A percentile compares a stretch with the other conserved stretches of the same genome.
Conservation (phyloP, 2,329 filamentous ascomycete genomes). For the Exophiala xenobiotica region DNA sequence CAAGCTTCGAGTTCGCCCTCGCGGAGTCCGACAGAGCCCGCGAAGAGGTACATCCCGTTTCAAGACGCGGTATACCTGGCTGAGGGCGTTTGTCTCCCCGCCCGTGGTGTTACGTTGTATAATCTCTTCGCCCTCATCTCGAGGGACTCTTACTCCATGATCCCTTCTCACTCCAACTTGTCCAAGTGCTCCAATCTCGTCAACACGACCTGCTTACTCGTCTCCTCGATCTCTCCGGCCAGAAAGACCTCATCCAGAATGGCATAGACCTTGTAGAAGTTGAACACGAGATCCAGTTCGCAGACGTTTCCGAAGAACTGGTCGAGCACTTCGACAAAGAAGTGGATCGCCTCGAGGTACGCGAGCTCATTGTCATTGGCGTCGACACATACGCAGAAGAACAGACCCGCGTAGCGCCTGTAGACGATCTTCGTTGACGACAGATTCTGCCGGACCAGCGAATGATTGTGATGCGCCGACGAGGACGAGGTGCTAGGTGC, state of each 20-base stretch:
- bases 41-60: no score
- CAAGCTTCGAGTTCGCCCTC: no score
- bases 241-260: conserved; percentile 98
- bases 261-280: conserved; percentile 85
- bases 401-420: conserved; percentile 92
- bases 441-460: conserved; percentile 31
- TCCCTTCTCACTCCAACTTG: conserved; percentile 72
- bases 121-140: background rate
- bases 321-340: conserved; percentile 98
- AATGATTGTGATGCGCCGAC: conserved; percentile 19
- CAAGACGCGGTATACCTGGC: no score
- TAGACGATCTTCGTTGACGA: conserved; percentile 86
- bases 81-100: no score
- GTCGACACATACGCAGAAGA: conserved; percentile 99
- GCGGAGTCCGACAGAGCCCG: no score
- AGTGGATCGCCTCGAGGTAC: conserved; percentile 96
- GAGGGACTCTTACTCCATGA: background rate
- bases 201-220: conserved; percentile 94
- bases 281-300: conserved; percentile 84
- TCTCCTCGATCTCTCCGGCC: conserved; percentile 97
- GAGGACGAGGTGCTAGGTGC: conserved; percentile 16
- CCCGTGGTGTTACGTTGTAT: no score
- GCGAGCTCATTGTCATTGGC: conserved; percentile 98
- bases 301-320: conserved; percentile 99
- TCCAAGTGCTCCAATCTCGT: conserved; percentile 93